Evolutionary conservation across 2,329 filamentous ascomycete species (phyloP), one percentile per base, ranked within the genome.

Genomic region (Dactylellina leptospora): DNA sequence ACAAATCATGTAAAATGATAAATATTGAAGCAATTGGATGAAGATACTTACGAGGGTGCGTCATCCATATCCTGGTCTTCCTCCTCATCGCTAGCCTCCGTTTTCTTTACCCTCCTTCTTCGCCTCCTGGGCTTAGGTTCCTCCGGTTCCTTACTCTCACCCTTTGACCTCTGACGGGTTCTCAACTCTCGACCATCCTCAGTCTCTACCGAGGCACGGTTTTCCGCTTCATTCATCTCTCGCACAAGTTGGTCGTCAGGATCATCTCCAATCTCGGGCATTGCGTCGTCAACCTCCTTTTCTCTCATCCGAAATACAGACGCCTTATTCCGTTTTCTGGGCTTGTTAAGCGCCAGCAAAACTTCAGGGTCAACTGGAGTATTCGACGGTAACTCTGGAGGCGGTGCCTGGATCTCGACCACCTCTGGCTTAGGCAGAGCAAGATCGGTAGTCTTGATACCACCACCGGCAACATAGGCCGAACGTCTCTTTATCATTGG

Each of bases 271-370:
- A 25, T 20, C 16, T 62, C 66, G 3, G 66, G 38, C 58, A 62
- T 63, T 18, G 66, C 66, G 33, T 71, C 64, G 54, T 71, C 66
- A 11, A 71, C 66, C 36, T 71, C 66, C 45, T 71, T 71, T 36
- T 71, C 66, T 30, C 66, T 51, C 60, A 58, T 71, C 13, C 66
- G 50, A n/a, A 71, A 51, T 18, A 63, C 51, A 13, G 66, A 71
- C 27, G 66, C 51, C 50, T 56, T 63, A 51, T 71, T 71, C 18
- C 66, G 23, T 20, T 71, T 71, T 18, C 66, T 54, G 23, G 66
- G 66, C 16, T 71, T 71, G 45, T 71, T 71, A 20, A 71, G 40
- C 30, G 54, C 61, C 50, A 71, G 30, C 8, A 71, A 56, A 18
- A 62, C 48, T 36, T 71, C 66, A 4, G 58, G 53, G 18, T 71